Base-by-base conservation (phyloP, 1,139 yeast species). In the Saccharomyces pastorianus region DNA sequence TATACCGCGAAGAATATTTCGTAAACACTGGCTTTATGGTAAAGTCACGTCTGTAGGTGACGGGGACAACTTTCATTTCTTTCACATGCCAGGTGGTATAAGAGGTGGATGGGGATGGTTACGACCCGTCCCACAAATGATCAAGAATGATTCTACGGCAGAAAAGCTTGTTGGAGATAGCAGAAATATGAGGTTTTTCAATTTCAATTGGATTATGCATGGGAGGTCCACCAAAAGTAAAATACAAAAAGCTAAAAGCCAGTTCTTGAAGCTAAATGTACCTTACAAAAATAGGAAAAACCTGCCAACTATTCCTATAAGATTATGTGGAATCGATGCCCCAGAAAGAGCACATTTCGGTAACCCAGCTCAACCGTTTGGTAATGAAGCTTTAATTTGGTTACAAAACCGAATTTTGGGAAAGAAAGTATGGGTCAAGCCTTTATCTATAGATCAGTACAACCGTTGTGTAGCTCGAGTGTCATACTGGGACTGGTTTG, bases 271-370 rank as follows among this genome's bases (percentile, higher is more conserved):
- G 38, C 67, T 83, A 52, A 59, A 57, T 3, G 64, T 65, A 1
- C 61, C 61, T 2, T 64, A 58, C 46, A 82, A 81, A 61, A 83
- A 82, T 60, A 78, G 81, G 63, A 80, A 88, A 2, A 72, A 81
- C 29, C 55, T 67, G 13, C 64, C 69, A 8, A 69, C 73, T 77
- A 80, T 69, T 28, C 61, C 73, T 71, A 81, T 95, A 13, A 75
- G 99, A 50, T 71, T 93, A 32, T 87, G 95, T 69, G 99, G 98
- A 0, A 84, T 93, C n/a, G 99, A 93, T 75, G 99, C 99, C 0
- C 99, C 99, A 1, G 99, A 93, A 67, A 73, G 95, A 47, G 81
- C 96, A 1, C 98, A 93, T 73, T 93, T 89, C 72, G 99, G 99
- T 1, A 87, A 87, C 59, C 91, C 96, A 0, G 87, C 96, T 0